Base-by-base conservation (phyloP, 306 rosid species). In the Quercus variabilis region DNA sequence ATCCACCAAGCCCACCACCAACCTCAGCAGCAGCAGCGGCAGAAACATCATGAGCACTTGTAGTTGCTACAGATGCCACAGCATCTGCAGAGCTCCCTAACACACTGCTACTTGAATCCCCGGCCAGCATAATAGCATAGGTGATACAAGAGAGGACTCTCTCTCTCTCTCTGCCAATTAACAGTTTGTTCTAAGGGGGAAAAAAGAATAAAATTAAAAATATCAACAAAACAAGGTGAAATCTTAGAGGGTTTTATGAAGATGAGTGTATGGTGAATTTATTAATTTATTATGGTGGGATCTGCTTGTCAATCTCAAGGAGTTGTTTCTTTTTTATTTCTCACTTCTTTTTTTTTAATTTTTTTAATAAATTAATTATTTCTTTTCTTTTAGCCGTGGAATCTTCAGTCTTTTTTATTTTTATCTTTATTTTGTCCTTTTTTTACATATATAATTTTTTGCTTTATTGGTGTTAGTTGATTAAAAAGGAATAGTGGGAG, bases 221-320 rank as follows among this genome's bases (percentile, higher is more conserved):
- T 62, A 63, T 54, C 49, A 74, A 83, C 63, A 49, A 74, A 58
- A 64, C 75, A 77, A 52, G 81, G 98, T 93, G 98, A 93, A 91
- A 89, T 89, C 83, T 86, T 89, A 72, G 79, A 78, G 91, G 90
- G 79, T 88, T 89, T 88, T 87, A 88, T 89, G 86, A 79, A 76
- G 86, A 82, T 75, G 85, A 69, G 82, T 76, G 85, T 83, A 73
- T 77, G 94, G 88, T 90, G 92, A 93, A 87, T 85, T 87, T 86
- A 88, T 80, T 89, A 82, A 80, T 88, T 91, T 89, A 80, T 87
- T 89, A 89, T 79, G 88, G 87, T 92, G 93, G 96, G 94, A 92
- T 88, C 93, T 86, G 88, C 91, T 85, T 88, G 87, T 84, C 94
- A 90, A 92, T 89, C 90, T 86, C 89, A 84, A 90, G 76, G 83